Evolutionary conservation across 768 basidiomycete species (phyloP).

Genomic region (Lactarius tabidus): DNA sequence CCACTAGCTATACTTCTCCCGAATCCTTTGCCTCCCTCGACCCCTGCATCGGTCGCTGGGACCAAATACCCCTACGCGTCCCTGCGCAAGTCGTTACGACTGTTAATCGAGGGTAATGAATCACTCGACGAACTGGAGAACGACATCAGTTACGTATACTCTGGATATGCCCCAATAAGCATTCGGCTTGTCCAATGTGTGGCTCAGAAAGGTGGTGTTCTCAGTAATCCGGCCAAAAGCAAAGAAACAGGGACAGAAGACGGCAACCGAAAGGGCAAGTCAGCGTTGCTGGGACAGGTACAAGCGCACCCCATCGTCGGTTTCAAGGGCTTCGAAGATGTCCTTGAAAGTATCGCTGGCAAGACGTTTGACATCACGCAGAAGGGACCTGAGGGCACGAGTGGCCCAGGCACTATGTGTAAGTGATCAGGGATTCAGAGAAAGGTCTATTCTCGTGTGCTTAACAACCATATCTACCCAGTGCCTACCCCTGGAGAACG

Average conservation of each 20-base stretch:
- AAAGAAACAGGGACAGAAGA: conserved; percentile 46
- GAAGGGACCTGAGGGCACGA: conserved; percentile 35
- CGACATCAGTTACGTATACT: conserved; percentile 95
- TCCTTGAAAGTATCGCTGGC: conserved; percentile 76
- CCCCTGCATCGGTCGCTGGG: conserved; percentile 37
- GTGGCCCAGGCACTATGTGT: conserved; percentile 34
- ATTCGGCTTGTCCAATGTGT: conserved; percentile 89
- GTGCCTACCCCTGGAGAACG: conserved; percentile 44
- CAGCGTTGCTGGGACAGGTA: conserved; percentile 45
- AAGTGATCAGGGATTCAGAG: conserved; percentile 28
- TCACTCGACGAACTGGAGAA: conserved; percentile 80
- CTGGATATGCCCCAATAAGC: conserved; percentile 93
- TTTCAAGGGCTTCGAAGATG: conserved; percentile 97
- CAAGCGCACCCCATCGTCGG: conserved; percentile 91
- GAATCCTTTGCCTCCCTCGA: conserved; percentile 58
- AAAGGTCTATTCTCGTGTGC: not conserved
- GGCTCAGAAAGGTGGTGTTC: conserved; percentile 84
- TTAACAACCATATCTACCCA: not conserved
- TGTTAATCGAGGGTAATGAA: conserved; percentile 89
- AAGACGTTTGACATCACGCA: conserved; percentile 77
- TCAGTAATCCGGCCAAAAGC: conserved; percentile 68
- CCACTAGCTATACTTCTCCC: conserved; percentile 65
- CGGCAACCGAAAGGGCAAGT: conserved; percentile 38
- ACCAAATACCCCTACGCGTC: conserved; percentile 67
- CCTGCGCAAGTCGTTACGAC: conserved; percentile 78